Evolutionary conservation across 805 yeast species (phyloP), one percentile per base, ranked within the genome.

Genomic region (Huiozyma sinensis): DNA sequence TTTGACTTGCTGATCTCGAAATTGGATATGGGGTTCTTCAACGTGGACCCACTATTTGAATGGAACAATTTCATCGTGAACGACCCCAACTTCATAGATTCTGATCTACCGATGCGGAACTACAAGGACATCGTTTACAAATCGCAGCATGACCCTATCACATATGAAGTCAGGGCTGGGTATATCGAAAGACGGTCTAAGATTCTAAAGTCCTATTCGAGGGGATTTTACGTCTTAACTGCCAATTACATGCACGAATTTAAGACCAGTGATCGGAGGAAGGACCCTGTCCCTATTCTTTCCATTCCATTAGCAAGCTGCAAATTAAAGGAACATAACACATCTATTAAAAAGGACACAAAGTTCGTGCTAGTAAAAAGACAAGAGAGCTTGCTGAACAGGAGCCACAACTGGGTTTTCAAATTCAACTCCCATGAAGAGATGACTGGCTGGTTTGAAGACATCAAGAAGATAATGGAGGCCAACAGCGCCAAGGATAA

Each of bases 341-440:
- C 28, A 13, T 33, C 7, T 7, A 12, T 33, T 24, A 37, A 43
- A 3, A 33, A 72, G 12, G 76, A 73, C 39, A 79, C 77, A 58
- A 88, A 88, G 65, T 90, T 90, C 65, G 83, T 86, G 9, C 68
- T 90, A 47, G 76, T 75, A 49, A 77, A 88, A 13, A 84, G 82
- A 54, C 79, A 79, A 49, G 75, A 77, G 46, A 92, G 92, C 10
- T 66, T 82, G 48, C 70, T 85, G 49, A 81, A 77, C 49, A 72
- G 85, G 55, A 83, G 85, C 38, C 96, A 88, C 65, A 87, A 85
- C 54, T 87, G 90, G 85, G 90, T 87, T 27, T 89, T 90, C 68
- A 73, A 95, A 51, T 81, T 92, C n/a, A 89, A 83, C 55, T 75
- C 83, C 39, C 81, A 82, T 54, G 82, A 79, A 38, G 64, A 73